Percentiles rank a stretch among this genome's conserved stretches.
Evolutionary conservation across 2,329 filamentous ascomycete species (phyloP).

Genomic region (Fusarium chuoi): DNA sequence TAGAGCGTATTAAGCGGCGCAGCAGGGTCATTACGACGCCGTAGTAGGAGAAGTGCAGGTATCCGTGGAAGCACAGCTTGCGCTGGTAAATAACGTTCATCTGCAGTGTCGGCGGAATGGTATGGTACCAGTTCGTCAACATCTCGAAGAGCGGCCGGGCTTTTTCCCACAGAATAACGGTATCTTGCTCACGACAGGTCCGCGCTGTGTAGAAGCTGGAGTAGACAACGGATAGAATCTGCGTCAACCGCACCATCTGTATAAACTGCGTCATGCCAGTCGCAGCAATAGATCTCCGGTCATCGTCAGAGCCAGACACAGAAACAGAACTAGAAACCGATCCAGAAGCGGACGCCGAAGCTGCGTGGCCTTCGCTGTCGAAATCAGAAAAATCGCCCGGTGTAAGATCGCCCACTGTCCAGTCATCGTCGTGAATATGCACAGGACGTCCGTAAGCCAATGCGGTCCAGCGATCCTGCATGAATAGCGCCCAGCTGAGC

Average conservation of each 20-base stretch:
- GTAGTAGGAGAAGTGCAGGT: conserved; percentile 59
- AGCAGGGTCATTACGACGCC: conserved; percentile 59
- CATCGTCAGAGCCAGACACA: conserved; percentile 38
- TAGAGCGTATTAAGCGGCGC: conserved; percentile 54
- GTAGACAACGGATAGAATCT: conserved; percentile 59
- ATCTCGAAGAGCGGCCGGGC: conserved; percentile 60
- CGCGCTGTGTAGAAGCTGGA: conserved; percentile 55
- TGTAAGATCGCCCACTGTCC: conserved; percentile 43
- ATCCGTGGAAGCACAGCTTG: conserved; percentile 54
- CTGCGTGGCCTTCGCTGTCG: conserved; percentile 26
- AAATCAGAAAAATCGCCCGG: conserved; percentile 49
- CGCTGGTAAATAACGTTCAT: conserved; percentile 55
- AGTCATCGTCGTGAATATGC: conserved; percentile 47
- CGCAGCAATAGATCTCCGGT: conserved; percentile 48
- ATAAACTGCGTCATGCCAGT: conserved; percentile 56
- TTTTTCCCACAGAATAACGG: conserved; percentile 54
- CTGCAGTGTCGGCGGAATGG: conserved; percentile 55
- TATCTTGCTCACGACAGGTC: conserved; percentile 46
- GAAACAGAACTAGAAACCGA: conserved; percentile 27
- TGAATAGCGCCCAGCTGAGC: conserved; percentile 68
- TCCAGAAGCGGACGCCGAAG: conserved; percentile 9
- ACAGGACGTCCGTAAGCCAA: conserved; percentile 45
- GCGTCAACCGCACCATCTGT: conserved; percentile 58
- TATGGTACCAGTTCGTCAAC: conserved; percentile 59
- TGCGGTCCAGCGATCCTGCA: conserved; percentile 67